Base-by-base conservation (phyloP, 2,329 filamentous ascomycete species). In the Paracorniculantispora psalliotae region DNA sequence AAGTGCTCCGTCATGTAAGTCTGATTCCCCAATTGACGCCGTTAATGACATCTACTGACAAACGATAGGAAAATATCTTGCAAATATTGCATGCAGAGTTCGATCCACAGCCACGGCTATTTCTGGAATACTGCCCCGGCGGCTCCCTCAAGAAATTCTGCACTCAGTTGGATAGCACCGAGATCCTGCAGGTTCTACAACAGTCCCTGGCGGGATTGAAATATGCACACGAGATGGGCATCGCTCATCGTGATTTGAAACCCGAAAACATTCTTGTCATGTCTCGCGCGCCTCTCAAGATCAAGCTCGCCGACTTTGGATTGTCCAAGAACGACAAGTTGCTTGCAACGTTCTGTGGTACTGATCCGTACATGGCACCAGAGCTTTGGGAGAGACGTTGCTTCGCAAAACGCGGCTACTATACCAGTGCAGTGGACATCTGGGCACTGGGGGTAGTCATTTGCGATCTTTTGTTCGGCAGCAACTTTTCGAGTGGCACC, bases 281-380 rank as follows among this genome's bases (percentile, higher is more conserved):
- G 4, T 35, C 26, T 13, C 53, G 39, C 17, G 9, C 5, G 15
- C 53, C 53, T 0, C 23, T 56, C 21, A 26, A 39, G 3, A 37
- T 56, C 23, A 47, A 48, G 33, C 9, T 56, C 15, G 53, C 53
- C 17, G 53, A 56, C 23, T 48, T 56, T 35, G 53, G 53, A 6
- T 5, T 47, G 12, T 13, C 53, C 4, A 48, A 48, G 15, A 6
- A 8, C 8, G 19, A 19, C 4, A 21, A 2, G 13, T 13, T 10
- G 8, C 53, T 56, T 3, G n/a, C 21, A 23, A 19, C 53, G 2
- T 23, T 26, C 1, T 47, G 41, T 17, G 53, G 53, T 9, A 47
- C 53, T 7, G 9, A 10, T 4, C 2, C 21, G 10, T 56, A 25
- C 17, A 56, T 56, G 53, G 53, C 53, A 2, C 53, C 43, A 2